Percentiles rank a stretch among this genome's conserved stretches.
These are phyloP conservation scores for Cystoisospora suis DNA, from an alignment of 169 alveolate genomes.

Conservation along the genomic window DNA sequence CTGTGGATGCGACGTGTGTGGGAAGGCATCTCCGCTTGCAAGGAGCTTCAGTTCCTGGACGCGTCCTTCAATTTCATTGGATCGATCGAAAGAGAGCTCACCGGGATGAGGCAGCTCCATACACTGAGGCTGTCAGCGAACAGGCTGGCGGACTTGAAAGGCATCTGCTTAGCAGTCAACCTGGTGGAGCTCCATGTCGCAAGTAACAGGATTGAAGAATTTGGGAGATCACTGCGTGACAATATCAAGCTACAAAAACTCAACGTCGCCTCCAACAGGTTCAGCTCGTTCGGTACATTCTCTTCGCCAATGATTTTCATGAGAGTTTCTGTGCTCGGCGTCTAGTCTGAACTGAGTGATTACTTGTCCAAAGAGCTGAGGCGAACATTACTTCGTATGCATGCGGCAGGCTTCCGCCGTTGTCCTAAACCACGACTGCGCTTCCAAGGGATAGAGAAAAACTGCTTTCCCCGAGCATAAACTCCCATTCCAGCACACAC, in stretches of 20 bases:
- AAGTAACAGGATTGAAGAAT: slow-evolving; percentile 45
- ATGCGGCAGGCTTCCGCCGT: too few species aligned
- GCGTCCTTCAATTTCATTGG: background rate
- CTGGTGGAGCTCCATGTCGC: slow-evolving; percentile 50
- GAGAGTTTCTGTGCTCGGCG: too few species aligned
- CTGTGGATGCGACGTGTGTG: too few species aligned
- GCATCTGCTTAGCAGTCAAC: slow-evolving; percentile 24
- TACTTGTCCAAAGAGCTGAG: too few species aligned
- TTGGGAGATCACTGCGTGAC: slow-evolving; percentile 40
- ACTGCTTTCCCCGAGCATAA: too few species aligned
- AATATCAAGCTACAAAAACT: slow-evolving; percentile 46
- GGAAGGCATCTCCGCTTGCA: background rate
- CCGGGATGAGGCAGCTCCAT: slow-evolving; percentile 44
- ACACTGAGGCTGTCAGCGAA: slow-evolving; percentile 53
- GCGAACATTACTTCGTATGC: too few species aligned
- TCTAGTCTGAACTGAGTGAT: too few species aligned
- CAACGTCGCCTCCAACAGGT: slow-evolving; percentile 60
- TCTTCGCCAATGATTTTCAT: too few species aligned
- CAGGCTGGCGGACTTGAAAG: slow-evolving; percentile 40
- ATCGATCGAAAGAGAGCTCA: background rate
- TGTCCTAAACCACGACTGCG: too few species aligned
- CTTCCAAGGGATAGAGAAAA: too few species aligned
- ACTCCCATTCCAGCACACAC: too few species aligned
- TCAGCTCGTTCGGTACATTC: slow-evolving; percentile 2
- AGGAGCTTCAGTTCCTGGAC: slow-evolving; percentile 19